Percentiles rank a stretch among this genome's conserved stretches.
Conservation (phyloP, 108 stramenopile species). For the Cyclotella kingstonii region DNA sequence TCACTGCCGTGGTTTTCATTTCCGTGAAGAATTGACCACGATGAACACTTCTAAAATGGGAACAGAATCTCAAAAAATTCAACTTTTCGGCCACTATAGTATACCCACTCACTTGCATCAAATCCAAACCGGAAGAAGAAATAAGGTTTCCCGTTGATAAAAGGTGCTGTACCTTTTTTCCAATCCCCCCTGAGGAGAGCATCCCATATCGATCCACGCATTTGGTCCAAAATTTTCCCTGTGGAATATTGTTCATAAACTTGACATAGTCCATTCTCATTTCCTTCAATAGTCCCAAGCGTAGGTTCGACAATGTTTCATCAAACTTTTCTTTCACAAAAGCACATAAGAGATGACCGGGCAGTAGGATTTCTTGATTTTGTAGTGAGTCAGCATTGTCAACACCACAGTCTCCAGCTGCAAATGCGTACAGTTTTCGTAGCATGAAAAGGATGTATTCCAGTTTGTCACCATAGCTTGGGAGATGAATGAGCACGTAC, state of each 20-base stretch:
- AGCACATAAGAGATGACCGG: conserved; percentile 87
- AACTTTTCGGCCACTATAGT: conserved; percentile 97
- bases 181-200: conserved; percentile 70
- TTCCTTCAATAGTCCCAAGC: conserved; percentile 64
- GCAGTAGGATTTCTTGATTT: conserved; percentile 94
- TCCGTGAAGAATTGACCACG: conserved; percentile 96
- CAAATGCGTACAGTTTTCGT: conserved; percentile 94
- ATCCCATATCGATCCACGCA: conserved; percentile 72
- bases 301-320: conserved; percentile 71
- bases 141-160: conserved; percentile 95
- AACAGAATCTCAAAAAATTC: conserved; percentile 93
- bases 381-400: conserved; percentile 96
- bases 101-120: conserved; percentile 98
- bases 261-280: conserved; percentile 73
- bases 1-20: conserved; percentile 99
- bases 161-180: conserved; percentile 91
- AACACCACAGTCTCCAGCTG: conserved; percentile 88
- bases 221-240: conserved; percentile 63
- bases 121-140: conserved; percentile 91
- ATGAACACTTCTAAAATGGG: conserved; percentile 98
- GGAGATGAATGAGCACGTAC: conserved; percentile 86
- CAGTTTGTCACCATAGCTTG: conserved; percentile 85
- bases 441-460: conserved; percentile 87
- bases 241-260: conserved; percentile 42
- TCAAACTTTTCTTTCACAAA: conserved; percentile 97